These are phyloP conservation scores for Triticum timopheevii DNA, from an alignment of 176 grass and related monocot genomes.

Conservation along the genomic window DNA sequence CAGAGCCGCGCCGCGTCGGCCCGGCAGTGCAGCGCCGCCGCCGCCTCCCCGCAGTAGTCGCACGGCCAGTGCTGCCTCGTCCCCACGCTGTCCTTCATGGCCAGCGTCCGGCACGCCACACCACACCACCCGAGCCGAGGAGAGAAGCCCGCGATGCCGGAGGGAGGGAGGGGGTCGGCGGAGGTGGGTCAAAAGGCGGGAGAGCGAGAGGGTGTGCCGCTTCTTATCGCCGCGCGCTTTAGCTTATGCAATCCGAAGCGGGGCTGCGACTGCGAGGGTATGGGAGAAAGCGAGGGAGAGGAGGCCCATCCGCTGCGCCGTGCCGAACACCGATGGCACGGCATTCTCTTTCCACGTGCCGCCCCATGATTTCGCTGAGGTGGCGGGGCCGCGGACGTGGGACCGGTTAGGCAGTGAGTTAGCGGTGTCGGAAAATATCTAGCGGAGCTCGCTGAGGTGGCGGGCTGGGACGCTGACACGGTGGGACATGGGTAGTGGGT, in stretches of 20 bases:
- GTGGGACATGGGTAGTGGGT: not conserved
- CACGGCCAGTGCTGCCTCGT: conserved; percentile 42
- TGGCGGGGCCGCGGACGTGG: not conserved
- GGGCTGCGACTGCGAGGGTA: not conserved
- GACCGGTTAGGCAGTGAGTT: not conserved
- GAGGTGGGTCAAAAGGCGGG: not conserved
- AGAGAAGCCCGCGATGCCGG: not conserved
- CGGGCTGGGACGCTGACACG: not conserved
- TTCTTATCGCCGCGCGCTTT: not conserved
- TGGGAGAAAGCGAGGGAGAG: not conserved
- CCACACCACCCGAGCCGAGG: no score
- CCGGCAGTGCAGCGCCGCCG: conserved; percentile 69
- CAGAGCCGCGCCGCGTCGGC: conserved; percentile 68
- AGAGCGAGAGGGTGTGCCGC: not conserved
- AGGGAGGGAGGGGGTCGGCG: not conserved
- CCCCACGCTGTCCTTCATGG: conserved; percentile 18
- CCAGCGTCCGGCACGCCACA: not conserved
- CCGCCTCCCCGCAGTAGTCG: conserved; percentile 68
- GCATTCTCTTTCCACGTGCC: conserved; percentile 1
- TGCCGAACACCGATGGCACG: not conserved
- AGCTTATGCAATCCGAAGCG: not conserved
- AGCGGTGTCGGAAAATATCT: conserved; percentile 40
- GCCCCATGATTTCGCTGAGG: not conserved
- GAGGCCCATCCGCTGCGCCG: conserved; percentile 5
- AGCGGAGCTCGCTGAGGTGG: not conserved